Percentiles rank a stretch among this genome's conserved stretches.
These are phyloP conservation scores for Auriscalpium vulgare DNA, from an alignment of 768 basidiomycete species.

Conservation along the genomic window DNA sequence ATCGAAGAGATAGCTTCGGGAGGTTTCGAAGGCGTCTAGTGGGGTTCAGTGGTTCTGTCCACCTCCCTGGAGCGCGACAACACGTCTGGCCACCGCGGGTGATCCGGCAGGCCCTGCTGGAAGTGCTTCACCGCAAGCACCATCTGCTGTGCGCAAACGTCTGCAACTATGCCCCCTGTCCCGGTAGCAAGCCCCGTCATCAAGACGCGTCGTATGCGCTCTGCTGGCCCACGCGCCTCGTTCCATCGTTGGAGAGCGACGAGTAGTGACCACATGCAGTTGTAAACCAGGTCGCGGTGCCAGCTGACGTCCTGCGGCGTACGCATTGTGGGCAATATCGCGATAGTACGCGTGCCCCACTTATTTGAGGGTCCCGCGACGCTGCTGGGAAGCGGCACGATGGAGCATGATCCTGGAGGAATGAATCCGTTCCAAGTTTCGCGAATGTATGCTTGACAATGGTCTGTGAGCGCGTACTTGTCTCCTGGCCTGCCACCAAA, in stretches of 20 bases:
- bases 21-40: too few relatives aligned
- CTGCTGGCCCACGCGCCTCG: background rate
- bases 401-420: constrained; percentile 7
- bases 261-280: constrained; percentile 25
- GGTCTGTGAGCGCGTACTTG: background rate
- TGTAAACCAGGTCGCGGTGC: constrained; percentile 28
- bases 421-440: constrained; percentile 2
- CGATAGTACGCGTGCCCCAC: constrained; percentile 19
- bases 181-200: constrained; percentile 17
- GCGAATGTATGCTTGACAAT: constrained; percentile 4
- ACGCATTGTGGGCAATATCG: constrained; percentile 28
- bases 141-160: constrained; percentile 9
- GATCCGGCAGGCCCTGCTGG: background rate
- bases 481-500: background rate
- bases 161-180: constrained; percentile 1
- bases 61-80: background rate
- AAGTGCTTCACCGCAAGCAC: constrained; percentile 9
- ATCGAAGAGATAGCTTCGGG: too few relatives aligned
- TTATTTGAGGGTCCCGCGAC: background rate
- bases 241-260: constrained; percentile 22
- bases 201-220: constrained; percentile 6
- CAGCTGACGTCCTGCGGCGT: constrained; percentile 20
- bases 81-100: constrained; percentile 1
- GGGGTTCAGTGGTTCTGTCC: too few relatives aligned
- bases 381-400: background rate